Evolutionary conservation across 164 flowering plant species (phyloP).

Genomic region (Kingdonia uniflora): DNA sequence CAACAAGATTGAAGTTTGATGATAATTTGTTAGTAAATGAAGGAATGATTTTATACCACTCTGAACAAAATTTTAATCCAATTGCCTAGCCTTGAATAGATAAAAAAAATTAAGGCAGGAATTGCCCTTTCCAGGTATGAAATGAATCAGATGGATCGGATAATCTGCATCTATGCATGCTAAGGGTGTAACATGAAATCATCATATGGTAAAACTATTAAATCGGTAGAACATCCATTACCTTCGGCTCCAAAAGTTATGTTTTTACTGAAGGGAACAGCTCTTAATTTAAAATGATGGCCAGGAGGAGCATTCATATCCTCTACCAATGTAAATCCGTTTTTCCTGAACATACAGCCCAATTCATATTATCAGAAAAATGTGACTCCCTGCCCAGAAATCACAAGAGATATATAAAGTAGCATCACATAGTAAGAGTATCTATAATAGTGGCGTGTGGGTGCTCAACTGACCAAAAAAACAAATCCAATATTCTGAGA

Average conservation of each 20-base stretch:
- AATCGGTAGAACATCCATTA: slow-evolving; percentile 11
- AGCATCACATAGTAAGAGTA: slow-evolving; percentile 5
- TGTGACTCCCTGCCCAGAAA: not conserved
- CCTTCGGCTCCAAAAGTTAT: slow-evolving; percentile 94
- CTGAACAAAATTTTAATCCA: too few species aligned
- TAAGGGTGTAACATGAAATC: not conserved
- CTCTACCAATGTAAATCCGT: slow-evolving; percentile 86
- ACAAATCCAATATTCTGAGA: too few species aligned
- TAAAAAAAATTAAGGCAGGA: too few species aligned
- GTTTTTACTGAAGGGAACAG: slow-evolving; percentile 97
- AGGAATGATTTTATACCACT: too few species aligned
- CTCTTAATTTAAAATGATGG: slow-evolving; percentile 50
- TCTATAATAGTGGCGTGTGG: too few species aligned
- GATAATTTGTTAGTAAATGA: too few species aligned
- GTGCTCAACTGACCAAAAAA: too few species aligned
- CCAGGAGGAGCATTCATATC: slow-evolving; percentile 77
- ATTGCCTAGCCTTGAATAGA: too few species aligned
- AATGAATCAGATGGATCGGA: not conserved
- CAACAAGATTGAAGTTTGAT: slow-evolving; percentile 2
- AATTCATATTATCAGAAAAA: slow-evolving; percentile 1
- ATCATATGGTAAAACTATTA: not conserved
- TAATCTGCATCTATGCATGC: not conserved
- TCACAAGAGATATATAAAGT: not conserved
- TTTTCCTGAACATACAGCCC: slow-evolving; percentile 48
- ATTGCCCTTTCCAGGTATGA: too few species aligned